phyloP scores from a whole-genome alignment of 1,284 basidiomycete genomes.

The Rhodotorula sp. region DNA sequence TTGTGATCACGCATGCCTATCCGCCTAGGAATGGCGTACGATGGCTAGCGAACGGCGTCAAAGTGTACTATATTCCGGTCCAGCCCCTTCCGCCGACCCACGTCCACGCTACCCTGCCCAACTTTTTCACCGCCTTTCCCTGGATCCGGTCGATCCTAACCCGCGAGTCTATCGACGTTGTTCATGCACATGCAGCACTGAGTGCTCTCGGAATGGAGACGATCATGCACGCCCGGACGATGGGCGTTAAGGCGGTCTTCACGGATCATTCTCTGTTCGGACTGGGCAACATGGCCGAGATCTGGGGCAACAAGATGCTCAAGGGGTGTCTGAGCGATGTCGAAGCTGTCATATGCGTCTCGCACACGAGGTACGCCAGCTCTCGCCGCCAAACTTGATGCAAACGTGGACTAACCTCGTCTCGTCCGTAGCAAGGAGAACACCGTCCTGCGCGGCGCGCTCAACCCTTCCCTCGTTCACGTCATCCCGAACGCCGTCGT shows the following conservation, averaged over 20 bases:
- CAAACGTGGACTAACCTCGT: conserved; percentile 54
- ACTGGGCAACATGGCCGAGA: conserved; percentile 92
- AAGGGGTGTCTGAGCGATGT: conserved; percentile 82
- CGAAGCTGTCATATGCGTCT: conserved; percentile 92
- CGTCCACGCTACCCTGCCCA: conserved; percentile 76
- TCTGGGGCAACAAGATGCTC: conserved; percentile 93
- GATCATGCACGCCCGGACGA: conserved; percentile 78
- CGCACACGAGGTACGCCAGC: conserved; percentile 78
- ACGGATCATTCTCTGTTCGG: conserved; percentile 97
- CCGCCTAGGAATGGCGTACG: conserved; percentile 81
- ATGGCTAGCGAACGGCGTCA: conserved; percentile 77
- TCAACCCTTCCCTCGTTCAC: conserved; percentile 69
- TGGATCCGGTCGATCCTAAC: conserved; percentile 85
- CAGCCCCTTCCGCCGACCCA: conserved; percentile 74
- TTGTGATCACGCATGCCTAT: conserved; percentile 92
- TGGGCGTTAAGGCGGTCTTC: conserved; percentile 79
- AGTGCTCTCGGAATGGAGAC: conserved; percentile 89
- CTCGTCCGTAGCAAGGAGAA: conserved; percentile 63
- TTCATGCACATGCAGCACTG: conserved; percentile 90
- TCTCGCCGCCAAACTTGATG: background rate
- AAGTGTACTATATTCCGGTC: conserved; percentile 93
- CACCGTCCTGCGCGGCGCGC: conserved; percentile 79
- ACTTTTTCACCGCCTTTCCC: conserved; percentile 88
- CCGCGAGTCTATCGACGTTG: conserved; percentile 78
- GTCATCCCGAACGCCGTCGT: conserved; percentile 96